Evolutionary conservation across 2,329 filamentous ascomycete species (phyloP).

Genomic region (Cadophora luteo-olivacea): DNA sequence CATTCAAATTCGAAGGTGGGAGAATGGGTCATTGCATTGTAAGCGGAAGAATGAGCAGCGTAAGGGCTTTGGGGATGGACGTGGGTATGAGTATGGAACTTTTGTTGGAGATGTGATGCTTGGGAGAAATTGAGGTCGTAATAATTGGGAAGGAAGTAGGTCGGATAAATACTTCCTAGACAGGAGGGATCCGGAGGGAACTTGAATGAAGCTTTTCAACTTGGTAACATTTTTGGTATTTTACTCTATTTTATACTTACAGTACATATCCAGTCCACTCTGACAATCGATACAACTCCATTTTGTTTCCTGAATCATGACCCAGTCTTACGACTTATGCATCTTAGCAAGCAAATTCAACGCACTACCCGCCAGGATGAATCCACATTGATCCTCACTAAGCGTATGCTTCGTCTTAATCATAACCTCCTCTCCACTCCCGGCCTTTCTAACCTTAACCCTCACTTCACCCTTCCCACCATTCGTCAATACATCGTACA

Average conservation of each 20-base stretch:
- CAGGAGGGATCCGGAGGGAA: too few relatives aligned
- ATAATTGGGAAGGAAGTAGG: too few relatives aligned
- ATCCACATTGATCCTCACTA: slow-evolving; percentile 87
- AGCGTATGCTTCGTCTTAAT: slow-evolving; percentile 88
- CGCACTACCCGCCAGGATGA: slow-evolving; percentile 92
- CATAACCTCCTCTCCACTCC: slow-evolving; percentile 66
- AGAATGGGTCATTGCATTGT: too few relatives aligned
- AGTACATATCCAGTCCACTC: slow-evolving; percentile 3
- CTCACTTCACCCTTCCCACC: slow-evolving; percentile 80
- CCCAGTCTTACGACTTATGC: slow-evolving; percentile 33
- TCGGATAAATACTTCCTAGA: too few relatives aligned
- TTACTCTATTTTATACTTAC: background rate
- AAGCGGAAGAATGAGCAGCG: too few relatives aligned
- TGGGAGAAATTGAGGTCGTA: too few relatives aligned
- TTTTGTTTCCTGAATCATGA: background rate
- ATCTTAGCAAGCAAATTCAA: slow-evolving; percentile 84
- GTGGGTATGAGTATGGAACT: too few relatives aligned
- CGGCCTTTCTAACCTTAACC: slow-evolving; percentile 67
- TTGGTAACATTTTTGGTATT: background rate
- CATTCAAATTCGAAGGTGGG: too few relatives aligned
- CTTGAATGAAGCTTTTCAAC: background rate
- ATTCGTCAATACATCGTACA: slow-evolving; percentile 80
- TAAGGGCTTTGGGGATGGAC: too few relatives aligned
- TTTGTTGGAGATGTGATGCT: too few relatives aligned
- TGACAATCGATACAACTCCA: background rate